A percentile compares a stretch with the other conserved stretches of the same genome.
phyloP scores from a whole-genome alignment of 768 basidiomycete genomes.

The Psilocybe sp. region DNA sequence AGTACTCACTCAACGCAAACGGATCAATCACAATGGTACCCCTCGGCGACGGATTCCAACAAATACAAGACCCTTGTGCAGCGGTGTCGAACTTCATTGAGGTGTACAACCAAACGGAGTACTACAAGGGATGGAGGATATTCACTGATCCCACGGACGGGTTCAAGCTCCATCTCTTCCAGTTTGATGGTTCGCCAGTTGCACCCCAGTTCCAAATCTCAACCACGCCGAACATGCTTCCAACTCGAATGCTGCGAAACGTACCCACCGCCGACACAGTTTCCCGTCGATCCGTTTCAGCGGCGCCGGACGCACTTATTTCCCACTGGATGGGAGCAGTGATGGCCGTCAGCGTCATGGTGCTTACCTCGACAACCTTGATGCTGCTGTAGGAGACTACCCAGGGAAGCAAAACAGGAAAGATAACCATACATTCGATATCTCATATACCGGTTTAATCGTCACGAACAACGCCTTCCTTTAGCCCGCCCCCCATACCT shows the following conservation, averaged over 20 bases:
- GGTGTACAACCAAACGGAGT: constrained; percentile 73
- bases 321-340: constrained; percentile 21
- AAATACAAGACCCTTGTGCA: constrained; percentile 92
- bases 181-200: constrained; percentile 74
- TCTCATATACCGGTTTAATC: background rate
- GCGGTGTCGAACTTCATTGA: constrained; percentile 87
- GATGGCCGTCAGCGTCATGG: constrained; percentile 26
- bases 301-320: constrained; percentile 22
- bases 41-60: constrained; percentile 87
- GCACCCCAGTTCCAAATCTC: constrained; percentile 69
- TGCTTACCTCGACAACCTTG: constrained; percentile 23
- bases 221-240: constrained; percentile 83
- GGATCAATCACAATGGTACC: constrained; percentile 78
- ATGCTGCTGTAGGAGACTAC: constrained; percentile 28
- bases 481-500: background rate
- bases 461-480: background rate
- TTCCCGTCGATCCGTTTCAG: constrained; percentile 17
- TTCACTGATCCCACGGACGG: constrained; percentile 60
- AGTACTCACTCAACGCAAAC: constrained; percentile 61
- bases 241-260: constrained; percentile 65
- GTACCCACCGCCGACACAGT: constrained; percentile 26
- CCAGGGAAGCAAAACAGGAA: background rate
- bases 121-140: constrained; percentile 67
- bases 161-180: constrained; percentile 73
- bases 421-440: background rate